phyloP scores from a whole-genome alignment of 73 alveolate species.

The Stentor coeruleus region DNA sequence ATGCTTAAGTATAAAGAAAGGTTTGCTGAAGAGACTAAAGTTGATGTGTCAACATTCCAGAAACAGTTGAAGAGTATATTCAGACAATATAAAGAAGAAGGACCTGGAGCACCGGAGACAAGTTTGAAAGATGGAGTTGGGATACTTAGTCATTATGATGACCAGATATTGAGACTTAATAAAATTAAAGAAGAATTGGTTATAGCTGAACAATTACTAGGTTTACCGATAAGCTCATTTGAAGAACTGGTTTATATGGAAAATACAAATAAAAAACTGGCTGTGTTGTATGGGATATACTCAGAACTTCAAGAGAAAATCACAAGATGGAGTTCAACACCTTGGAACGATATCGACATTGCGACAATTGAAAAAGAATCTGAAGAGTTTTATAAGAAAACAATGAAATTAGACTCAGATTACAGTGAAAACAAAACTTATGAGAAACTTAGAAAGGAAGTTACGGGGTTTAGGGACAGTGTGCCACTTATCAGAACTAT shows the following conservation, averaged over 20 bases:
- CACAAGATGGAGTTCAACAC: constrained; percentile 91
- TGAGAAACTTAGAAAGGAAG: constrained; percentile 68
- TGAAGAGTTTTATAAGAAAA: constrained; percentile 82
- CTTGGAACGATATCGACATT: constrained; percentile 95
- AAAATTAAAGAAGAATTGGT: constrained; percentile 92
- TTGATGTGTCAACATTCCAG: constrained; percentile 79
- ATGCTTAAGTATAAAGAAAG: constrained; percentile 83
- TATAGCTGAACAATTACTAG: constrained; percentile 91
- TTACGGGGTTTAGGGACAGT: constrained; percentile 81
- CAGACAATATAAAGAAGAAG: constrained; percentile 79
- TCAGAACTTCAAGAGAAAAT: constrained; percentile 82
- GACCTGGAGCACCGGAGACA: constrained; percentile 91
- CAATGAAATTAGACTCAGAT: constrained; percentile 53
- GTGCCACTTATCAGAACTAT: constrained; percentile 80
- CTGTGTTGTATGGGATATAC: constrained; percentile 82
- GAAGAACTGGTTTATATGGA: constrained; percentile 93
- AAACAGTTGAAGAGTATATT: constrained; percentile 82
- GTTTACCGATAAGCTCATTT: constrained; percentile 92
- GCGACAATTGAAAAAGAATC: constrained; percentile 75
- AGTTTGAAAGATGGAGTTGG: constrained; percentile 90
- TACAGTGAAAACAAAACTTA: constrained; percentile 43
- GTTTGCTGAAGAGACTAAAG: constrained; percentile 92
- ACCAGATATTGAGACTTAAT: constrained; percentile 70
- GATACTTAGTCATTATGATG: constrained; percentile 69
- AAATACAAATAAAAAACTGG: constrained; percentile 84